Base-by-base conservation (phyloP, 805 yeast species). In the Saccharomycopsis olivae region DNA sequence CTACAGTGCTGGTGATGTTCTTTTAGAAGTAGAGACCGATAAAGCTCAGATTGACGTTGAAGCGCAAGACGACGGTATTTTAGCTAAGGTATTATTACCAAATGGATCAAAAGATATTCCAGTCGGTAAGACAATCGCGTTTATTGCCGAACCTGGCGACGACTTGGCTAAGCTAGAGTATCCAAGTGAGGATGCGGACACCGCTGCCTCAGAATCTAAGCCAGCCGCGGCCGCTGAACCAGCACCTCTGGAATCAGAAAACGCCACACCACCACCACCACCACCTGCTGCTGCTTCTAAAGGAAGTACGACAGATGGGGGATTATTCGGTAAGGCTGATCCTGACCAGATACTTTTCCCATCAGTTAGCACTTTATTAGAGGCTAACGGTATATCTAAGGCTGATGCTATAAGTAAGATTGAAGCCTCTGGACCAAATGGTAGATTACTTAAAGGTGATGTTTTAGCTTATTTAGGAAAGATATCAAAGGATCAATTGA, bases 51-150 rank as follows among this genome's bases (percentile, higher is more conserved):
- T 83, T 39, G 86, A 79, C 46, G 92, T 83, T 18, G 92, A 83
- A 58, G 85, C 96, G 3, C 85, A 71, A 49, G 98, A 89, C 52
- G 97, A 92, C 53, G 98, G 97, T 40, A 63, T 78, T 21, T 43
- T 92, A 57, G 95, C 87, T 54, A 85, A 85, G 60, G 79, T 92
- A 41, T 49, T 73, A 35, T 51, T 54, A 16, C 67, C 65, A 19
- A 77, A 81, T 43, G 98, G 98, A n/a, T 73, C 74, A 29, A 76
- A 74, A 43, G 88, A 77, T 28, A 65, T 89, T 39, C 73, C 77
- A 6, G 97, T 89, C 8, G 96, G 96, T n/a, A 64, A 70, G 33
- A 80, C 95, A 21, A 89, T 89, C 61, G 98, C 96, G 0, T 75
- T 75, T 40, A 50, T 84, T 43, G 96, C 96, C 10, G 97, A 88